A percentile compares a stretch with the other conserved stretches of the same genome.
Conservation (phyloP, 208 protist genomes). For the Acanthamoeba lenticulata region DNA sequence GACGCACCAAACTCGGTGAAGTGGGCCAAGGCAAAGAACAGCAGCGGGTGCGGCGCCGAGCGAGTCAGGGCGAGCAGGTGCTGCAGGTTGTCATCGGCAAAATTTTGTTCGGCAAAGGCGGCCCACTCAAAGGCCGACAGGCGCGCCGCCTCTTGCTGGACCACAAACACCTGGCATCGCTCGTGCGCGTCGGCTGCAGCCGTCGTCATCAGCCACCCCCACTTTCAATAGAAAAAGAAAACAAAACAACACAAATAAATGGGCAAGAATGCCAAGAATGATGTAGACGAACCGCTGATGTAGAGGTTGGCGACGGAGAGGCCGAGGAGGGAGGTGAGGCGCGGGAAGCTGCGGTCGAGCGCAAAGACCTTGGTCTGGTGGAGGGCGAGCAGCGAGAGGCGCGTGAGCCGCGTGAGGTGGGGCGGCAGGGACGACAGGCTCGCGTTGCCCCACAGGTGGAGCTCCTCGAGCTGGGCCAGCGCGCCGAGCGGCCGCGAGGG, state of each 20-base stretch:
- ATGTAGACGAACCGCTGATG: conserved; percentile 16
- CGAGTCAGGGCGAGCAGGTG: conserved; percentile 23
- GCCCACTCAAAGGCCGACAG: not conserved
- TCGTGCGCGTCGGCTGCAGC: not conserved
- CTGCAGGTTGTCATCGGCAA: not conserved
- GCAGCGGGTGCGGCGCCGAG: not conserved
- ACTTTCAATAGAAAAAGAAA: not conserved
- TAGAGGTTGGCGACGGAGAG: conserved; percentile 42
- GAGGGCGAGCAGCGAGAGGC: not conserved
- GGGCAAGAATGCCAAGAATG: too few relatives aligned
- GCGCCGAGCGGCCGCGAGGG: not conserved
- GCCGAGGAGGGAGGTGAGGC: not conserved
- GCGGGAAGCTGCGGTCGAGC: not conserved
- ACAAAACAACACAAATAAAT: not conserved
- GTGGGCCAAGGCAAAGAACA: conserved; percentile 13
- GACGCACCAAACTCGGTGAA: conserved; percentile 21
- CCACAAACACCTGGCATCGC: conserved; percentile 22
- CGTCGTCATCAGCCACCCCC: not conserved
- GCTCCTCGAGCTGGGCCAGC: conserved; percentile 15
- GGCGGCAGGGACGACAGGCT: not conserved
- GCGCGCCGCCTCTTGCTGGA: not conserved
- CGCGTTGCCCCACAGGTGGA: conserved; percentile 51
- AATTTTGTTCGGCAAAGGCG: not conserved
- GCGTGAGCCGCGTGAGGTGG: not conserved
- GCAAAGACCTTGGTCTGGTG: conserved; percentile 30